Percentiles rank a stretch among this genome's conserved stretches.
Conservation (phyloP, 2,329 filamentous ascomycete species). For the Ophiostoma quercus region DNA sequence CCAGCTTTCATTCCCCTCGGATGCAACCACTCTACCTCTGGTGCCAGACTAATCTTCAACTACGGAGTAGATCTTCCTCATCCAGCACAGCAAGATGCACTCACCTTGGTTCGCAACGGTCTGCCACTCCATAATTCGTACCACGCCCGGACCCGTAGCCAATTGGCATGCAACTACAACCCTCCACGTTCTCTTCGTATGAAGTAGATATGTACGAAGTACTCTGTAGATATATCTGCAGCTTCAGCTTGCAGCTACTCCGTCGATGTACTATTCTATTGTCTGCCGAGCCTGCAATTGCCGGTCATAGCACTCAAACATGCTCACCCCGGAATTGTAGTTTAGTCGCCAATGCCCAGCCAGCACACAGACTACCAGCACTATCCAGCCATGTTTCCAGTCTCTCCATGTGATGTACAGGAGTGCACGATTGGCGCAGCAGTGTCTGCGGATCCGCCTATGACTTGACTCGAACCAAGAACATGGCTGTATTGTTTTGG, state of each 20-base stretch:
- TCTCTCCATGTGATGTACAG: conserved; percentile 4
- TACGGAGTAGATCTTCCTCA: background rate
- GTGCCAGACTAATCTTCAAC: background rate
- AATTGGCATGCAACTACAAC: background rate
- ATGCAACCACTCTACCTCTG: background rate
- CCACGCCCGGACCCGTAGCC: background rate
- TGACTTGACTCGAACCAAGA: background rate
- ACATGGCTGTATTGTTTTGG: background rate
- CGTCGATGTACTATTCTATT: background rate
- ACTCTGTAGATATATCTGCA: background rate
- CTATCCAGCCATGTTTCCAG: conserved; percentile 5
- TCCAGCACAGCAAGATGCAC: background rate
- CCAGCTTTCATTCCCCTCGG: background rate
- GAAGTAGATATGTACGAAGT: no score
- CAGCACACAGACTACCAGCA: background rate
- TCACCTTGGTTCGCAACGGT: background rate
- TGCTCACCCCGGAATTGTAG: background rate
- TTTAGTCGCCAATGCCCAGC: background rate
- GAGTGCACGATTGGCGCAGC: background rate
- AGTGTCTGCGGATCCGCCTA: background rate
- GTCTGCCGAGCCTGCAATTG: background rate
- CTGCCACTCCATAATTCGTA: background rate
- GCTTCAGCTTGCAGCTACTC: background rate
- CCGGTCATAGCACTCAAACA: background rate
- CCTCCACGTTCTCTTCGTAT: background rate